Evolutionary conservation across 352 stramenopile species (phyloP).

Genomic region (Pythium sukuiense): DNA sequence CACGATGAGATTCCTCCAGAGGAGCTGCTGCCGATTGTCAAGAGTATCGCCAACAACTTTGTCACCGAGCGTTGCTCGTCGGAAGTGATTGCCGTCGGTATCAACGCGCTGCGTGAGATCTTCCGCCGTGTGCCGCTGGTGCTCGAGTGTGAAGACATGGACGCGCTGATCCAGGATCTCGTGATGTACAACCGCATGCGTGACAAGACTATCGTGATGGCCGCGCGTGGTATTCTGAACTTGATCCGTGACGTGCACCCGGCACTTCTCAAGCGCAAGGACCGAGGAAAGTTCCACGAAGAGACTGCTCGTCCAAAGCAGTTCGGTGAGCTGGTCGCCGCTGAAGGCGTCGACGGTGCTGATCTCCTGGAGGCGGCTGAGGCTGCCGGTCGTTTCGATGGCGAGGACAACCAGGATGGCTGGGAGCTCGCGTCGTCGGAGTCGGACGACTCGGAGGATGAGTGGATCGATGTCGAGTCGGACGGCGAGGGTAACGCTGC

Average conservation of each 20-base stretch:
- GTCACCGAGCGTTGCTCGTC: conserved; percentile 95
- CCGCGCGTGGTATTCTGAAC: conserved; percentile 95
- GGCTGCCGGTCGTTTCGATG: conserved; percentile 69
- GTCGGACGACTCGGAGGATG: conserved; percentile 56
- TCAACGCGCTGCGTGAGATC: conserved; percentile 97
- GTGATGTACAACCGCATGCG: conserved; percentile 95
- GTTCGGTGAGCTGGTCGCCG: conserved; percentile 90
- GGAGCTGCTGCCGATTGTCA: conserved; percentile 95
- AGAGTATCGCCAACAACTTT: conserved; percentile 98
- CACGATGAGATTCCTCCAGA: conserved; percentile 97
- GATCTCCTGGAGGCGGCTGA: conserved; percentile 92
- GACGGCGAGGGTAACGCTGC: conserved; percentile 48
- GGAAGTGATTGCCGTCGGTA: conserved; percentile 97
- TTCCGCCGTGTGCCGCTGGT: conserved; percentile 93
- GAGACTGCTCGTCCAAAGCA: conserved; percentile 82
- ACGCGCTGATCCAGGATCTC: conserved; percentile 91
- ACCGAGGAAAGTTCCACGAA: conserved; percentile 93
- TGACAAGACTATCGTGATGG: conserved; percentile 97
- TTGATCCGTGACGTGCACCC: conserved; percentile 96
- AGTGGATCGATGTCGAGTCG: conserved; percentile 71
- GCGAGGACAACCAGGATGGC: conserved; percentile 79
- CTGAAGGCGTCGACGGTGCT: conserved; percentile 94
- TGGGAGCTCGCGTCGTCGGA: conserved; percentile 80
- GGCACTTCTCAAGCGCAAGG: conserved; percentile 94
- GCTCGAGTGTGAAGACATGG: conserved; percentile 92